A percentile compares a stretch with the other conserved stretches of the same genome.
phyloP scores from a whole-genome alignment of 1,284 basidiomycete genomes.

The Amylostereum chailletii region DNA sequence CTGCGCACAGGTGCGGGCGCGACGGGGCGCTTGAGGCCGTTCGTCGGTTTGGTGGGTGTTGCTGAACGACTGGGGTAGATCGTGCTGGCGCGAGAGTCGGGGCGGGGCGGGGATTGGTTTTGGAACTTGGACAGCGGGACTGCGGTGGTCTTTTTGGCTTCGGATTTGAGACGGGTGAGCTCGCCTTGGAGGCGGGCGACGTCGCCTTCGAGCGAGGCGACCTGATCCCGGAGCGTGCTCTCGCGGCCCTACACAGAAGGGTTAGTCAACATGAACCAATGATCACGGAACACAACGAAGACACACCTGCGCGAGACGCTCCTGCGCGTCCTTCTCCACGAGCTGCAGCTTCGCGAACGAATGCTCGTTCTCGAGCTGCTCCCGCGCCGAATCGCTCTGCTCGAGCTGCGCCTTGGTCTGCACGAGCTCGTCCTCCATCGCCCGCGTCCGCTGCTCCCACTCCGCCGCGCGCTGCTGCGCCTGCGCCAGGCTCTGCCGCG shows the following conservation, averaged over 20 bases:
- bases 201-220: constrained; percentile 54
- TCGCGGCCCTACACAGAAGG: constrained; percentile 54
- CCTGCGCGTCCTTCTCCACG: constrained; percentile 65
- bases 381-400: constrained; percentile 51
- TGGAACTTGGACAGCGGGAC: constrained; percentile 9
- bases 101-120: constrained; percentile 37
- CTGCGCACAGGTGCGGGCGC: constrained; percentile 24
- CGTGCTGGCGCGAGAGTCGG: constrained; percentile 64
- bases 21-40: constrained; percentile 16
- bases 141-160: constrained; percentile 42
- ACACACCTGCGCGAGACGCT: constrained; percentile 54
- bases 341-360: constrained; percentile 58
- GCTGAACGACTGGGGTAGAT: constrained; percentile 36
- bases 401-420: constrained; percentile 50
- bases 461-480: constrained; percentile 69
- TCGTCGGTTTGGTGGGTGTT: constrained; percentile 26
- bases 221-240: constrained; percentile 56
- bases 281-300: not conserved
- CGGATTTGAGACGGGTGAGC: constrained; percentile 45
- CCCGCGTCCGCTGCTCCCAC: constrained; percentile 72
- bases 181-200: constrained; percentile 49
- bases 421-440: constrained; percentile 56
- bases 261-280: not conserved
- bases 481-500: constrained; percentile 56
- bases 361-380: constrained; percentile 62